phyloP scores from a whole-genome alignment of 2,329 filamentous ascomycete genomes.

The Tolypocladium inflatum region DNA sequence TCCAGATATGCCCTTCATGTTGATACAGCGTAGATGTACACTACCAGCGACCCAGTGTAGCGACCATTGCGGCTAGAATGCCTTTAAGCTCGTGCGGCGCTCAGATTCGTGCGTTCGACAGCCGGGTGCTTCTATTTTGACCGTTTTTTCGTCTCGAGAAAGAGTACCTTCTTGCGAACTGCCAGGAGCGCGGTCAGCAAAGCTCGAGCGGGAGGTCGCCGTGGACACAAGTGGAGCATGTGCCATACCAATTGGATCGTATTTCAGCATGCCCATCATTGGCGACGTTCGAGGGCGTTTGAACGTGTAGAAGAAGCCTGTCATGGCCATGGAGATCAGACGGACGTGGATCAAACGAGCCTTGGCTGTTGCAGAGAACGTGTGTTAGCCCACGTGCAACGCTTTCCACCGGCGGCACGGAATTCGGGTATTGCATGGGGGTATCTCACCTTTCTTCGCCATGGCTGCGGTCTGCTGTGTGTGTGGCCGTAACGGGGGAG shows the following conservation, averaged over 20 bases:
- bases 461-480: conserved; percentile 6
- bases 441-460: conserved; percentile 15
- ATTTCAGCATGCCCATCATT: conserved; percentile 96
- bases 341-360: conserved; percentile 88
- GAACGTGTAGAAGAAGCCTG: conserved; percentile 92
- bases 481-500: not conserved
- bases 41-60: not conserved
- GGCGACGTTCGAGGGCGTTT: conserved; percentile 69
- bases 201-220: not conserved
- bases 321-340: conserved; percentile 97
- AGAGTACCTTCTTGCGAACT: conserved; percentile 94
- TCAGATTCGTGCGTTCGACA: not conserved
- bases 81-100: not conserved
- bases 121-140: conserved; percentile 33
- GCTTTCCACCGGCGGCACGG: not conserved
- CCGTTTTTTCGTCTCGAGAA: conserved; percentile 85
- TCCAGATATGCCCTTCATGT: conserved; percentile 18
- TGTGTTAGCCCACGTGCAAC: not conserved
- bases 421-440: not conserved
- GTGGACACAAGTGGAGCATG: not conserved
- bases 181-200: conserved; percentile 2
- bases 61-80: not conserved
- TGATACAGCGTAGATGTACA: conserved; percentile 16
- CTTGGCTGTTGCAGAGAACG: conserved; percentile 53
- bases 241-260: conserved; percentile 78